Evolutionary conservation across 2,329 filamentous ascomycete species (phyloP).

Genomic region (Apiospora malaysiana): DNA sequence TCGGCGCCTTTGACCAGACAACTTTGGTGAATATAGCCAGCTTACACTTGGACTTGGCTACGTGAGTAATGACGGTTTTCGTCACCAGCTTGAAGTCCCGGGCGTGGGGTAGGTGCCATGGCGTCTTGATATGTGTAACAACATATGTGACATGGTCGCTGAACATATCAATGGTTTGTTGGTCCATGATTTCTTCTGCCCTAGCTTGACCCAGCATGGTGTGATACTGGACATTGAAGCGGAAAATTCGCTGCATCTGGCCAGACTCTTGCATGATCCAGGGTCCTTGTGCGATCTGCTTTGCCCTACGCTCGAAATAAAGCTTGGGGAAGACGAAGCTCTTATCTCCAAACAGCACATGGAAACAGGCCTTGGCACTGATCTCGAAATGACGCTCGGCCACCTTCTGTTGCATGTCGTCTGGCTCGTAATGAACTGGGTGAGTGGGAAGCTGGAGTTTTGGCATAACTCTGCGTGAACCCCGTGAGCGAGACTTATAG

Average conservation of each 20-base stretch:
- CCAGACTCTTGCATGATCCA: conserved; percentile 77
- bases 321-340: conserved; percentile 92
- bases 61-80: conserved; percentile 92
- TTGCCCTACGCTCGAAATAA: conserved; percentile 81
- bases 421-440: conserved; percentile 82
- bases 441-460: conserved; percentile 85
- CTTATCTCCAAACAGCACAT: conserved; percentile 95
- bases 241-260: conserved; percentile 77
- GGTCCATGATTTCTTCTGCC: conserved; percentile 73
- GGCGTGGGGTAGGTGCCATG: conserved; percentile 86
- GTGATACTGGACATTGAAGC: conserved; percentile 74
- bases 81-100: conserved; percentile 81
- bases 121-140: conserved; percentile 65
- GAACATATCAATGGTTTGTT: conserved; percentile 84
- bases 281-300: conserved; percentile 82
- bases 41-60: conserved; percentile 91
- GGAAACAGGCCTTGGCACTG: conserved; percentile 92
- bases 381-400: conserved; percentile 87
- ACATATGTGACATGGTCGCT: conserved; percentile 76
- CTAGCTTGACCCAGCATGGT: conserved; percentile 69
- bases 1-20: conserved; percentile 78
- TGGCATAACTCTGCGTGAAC: conserved; percentile 50
- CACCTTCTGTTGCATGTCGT: conserved; percentile 76
- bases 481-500: conserved; percentile 43
- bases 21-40: conserved; percentile 86